Evolutionary conservation across 176 grass and related monocot species (phyloP).

Genomic region (Oryza australiensis): DNA sequence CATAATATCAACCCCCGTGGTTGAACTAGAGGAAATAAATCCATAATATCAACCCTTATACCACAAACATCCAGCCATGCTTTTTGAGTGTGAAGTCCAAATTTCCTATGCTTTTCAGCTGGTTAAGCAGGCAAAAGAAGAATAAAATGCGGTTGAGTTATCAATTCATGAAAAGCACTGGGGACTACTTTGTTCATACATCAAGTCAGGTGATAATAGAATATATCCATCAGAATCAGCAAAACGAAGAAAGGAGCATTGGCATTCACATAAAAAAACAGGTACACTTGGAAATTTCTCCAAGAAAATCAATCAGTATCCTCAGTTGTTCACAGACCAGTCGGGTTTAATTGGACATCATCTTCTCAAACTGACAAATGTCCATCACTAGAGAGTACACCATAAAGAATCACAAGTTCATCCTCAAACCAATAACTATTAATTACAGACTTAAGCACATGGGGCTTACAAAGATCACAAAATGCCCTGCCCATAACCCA

Average conservation of each 20-base stretch:
- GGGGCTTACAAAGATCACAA: conserved; percentile 43
- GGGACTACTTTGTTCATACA: background rate
- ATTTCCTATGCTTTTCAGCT: background rate
- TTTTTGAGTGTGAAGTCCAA: background rate
- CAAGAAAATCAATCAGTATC: conserved; percentile 5
- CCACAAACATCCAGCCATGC: background rate
- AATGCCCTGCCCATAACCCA: conserved; percentile 41
- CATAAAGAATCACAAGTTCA: conserved; percentile 40
- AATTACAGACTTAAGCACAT: conserved; percentile 51
- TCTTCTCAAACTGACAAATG: conserved; percentile 32
- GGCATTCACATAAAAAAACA: conserved; percentile 6
- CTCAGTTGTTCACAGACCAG: conserved; percentile 1
- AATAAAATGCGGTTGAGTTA: background rate
- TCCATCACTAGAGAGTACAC: conserved; percentile 36
- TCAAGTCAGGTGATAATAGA: background rate
- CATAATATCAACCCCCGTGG: background rate
- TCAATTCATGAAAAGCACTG: conserved; percentile 15
- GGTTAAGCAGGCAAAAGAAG: background rate
- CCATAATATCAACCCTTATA: background rate
- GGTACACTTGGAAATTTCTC: conserved; percentile 1
- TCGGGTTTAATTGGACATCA: conserved; percentile 35
- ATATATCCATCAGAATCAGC: conserved; percentile 23
- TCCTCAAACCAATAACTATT: conserved; percentile 44
- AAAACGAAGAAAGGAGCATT: background rate
- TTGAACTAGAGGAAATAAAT: too few relatives aligned